phyloP scores from a whole-genome alignment of 2,329 filamentous ascomycete species.

The Colletotrichum karsti region DNA sequence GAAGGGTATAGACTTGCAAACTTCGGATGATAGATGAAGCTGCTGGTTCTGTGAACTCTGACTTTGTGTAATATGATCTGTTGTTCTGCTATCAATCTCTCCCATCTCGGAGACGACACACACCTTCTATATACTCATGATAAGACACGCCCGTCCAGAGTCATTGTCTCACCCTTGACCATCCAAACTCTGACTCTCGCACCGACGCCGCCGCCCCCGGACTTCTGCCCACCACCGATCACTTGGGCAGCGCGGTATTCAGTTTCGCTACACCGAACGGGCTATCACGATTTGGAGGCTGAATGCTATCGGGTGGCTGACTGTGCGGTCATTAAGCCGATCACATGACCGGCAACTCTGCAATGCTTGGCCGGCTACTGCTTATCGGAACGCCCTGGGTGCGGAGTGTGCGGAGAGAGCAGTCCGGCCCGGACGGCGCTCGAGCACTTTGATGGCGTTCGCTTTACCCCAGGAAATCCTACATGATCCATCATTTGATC shows the following conservation, averaged over 20 bases:
- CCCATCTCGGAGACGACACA: not conserved
- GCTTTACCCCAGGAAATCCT: conserved; percentile 7
- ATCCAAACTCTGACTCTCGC: not conserved
- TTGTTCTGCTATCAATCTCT: not conserved
- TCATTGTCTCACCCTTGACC: conserved; percentile 2
- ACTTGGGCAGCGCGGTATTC: conserved; percentile 1
- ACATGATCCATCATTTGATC: not conserved
- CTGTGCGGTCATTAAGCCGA: not conserved
- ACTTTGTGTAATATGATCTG: not conserved
- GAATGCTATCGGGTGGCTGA: conserved; percentile 1
- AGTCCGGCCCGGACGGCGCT: not conserved
- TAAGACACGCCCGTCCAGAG: conserved; percentile 7
- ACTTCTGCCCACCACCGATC: not conserved
- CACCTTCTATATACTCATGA: conserved; percentile 30
- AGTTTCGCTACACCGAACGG: conserved; percentile 3
- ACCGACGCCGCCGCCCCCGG: not conserved
- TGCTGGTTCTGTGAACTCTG: not conserved
- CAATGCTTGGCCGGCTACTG: not conserved
- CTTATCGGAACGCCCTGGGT: conserved; percentile 8
- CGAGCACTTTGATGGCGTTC: not conserved
- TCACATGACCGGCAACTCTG: not conserved
- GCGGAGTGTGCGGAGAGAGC: conserved; percentile 7
- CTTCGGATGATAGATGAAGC: not conserved
- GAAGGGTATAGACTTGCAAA: not conserved
- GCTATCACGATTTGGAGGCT: conserved; percentile 9